Percentiles rank a stretch among this genome's conserved stretches.
phyloP scores from a whole-genome alignment of 1,284 basidiomycete genomes.

The Cystobasidium sp. region DNA sequence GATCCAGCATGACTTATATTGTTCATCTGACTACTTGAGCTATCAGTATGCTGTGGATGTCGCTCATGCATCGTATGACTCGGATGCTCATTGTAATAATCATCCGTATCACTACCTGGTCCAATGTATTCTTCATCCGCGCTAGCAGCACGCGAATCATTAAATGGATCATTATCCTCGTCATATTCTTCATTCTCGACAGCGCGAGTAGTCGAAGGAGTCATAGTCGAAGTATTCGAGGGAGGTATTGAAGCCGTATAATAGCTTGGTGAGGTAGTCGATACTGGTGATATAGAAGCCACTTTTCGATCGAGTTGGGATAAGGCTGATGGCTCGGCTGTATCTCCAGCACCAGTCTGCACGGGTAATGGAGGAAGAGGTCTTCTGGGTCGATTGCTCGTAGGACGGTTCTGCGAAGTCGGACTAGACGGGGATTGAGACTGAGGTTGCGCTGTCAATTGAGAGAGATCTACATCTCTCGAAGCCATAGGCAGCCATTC shows the following conservation, averaged over 20 bases:
- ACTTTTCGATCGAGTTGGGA: slow-evolving; percentile 21
- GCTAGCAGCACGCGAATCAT: slow-evolving; percentile 24
- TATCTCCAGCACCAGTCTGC: background rate
- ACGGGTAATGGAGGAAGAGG: slow-evolving; percentile 31
- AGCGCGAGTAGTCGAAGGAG: slow-evolving; percentile 20
- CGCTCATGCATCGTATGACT: slow-evolving; percentile 1
- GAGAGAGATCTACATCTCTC: slow-evolving; percentile 23
- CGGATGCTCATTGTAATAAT: slow-evolving; percentile 24
- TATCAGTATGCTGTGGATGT: background rate
- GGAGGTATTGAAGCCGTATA: background rate
- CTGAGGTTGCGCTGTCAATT: slow-evolving; percentile 1
- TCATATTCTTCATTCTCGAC: slow-evolving; percentile 35
- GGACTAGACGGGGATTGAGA: background rate
- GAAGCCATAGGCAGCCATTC: slow-evolving; percentile 39
- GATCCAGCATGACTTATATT: slow-evolving; percentile 4
- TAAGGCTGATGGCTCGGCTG: slow-evolving; percentile 8
- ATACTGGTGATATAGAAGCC: background rate
- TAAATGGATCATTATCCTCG: slow-evolving; percentile 36
- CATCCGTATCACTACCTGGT: slow-evolving; percentile 14
- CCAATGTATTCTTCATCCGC: slow-evolving; percentile 8
- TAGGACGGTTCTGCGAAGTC: background rate
- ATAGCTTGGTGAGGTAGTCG: background rate
- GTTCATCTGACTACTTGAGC: background rate
- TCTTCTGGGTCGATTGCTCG: slow-evolving; percentile 6
- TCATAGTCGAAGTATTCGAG: background rate